phyloP scores from a whole-genome alignment of 75 land plant genomes.

The Ceratopteris richardii region DNA sequence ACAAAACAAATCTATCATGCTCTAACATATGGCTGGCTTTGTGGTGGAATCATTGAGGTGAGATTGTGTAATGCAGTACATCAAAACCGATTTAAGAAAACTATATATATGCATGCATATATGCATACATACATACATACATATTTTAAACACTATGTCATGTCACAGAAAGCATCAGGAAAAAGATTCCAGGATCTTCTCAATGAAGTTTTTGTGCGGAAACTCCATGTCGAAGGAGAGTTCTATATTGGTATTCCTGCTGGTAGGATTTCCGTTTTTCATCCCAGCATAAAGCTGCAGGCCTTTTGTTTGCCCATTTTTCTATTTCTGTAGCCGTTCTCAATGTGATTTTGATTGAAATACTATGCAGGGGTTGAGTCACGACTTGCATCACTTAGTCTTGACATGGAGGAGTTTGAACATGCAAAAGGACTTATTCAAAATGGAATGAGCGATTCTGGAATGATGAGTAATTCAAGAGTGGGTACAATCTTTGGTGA shows the following conservation, averaged over 20 bases:
- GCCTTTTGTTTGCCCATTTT: not conserved
- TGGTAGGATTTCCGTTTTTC: slow-evolving; percentile 28
- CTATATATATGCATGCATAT: slow-evolving; percentile 1
- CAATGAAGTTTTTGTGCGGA: slow-evolving; percentile 66
- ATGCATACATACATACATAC: too few species aligned
- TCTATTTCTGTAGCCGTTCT: not conserved
- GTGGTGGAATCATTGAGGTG: slow-evolving; percentile 94
- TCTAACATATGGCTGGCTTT: slow-evolving; percentile 88
- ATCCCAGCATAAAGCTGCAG: too few species aligned
- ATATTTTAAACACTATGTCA: not conserved
- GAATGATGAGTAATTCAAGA: not conserved
- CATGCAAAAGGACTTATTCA: slow-evolving; percentile 4
- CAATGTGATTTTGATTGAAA: not conserved
- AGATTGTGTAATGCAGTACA: too few species aligned
- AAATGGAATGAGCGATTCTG: slow-evolving; percentile 1
- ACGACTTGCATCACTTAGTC: slow-evolving; percentile 75
- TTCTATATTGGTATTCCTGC: slow-evolving; percentile 91
- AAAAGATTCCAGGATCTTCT: slow-evolving; percentile 78
- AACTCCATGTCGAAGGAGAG: slow-evolving; percentile 74
- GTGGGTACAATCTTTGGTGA: slow-evolving; percentile 16
- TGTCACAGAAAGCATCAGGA: slow-evolving; percentile 69
- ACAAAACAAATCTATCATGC: slow-evolving; percentile 67
- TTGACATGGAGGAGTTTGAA: slow-evolving; percentile 47
- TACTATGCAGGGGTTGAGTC: slow-evolving; percentile 67
- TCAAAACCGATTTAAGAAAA: too few species aligned